Evolutionary conservation across 768 basidiomycete genomes (phyloP), one percentile per base, ranked within the genome.

Genomic region (Cystofilobasidium macerans): DNA sequence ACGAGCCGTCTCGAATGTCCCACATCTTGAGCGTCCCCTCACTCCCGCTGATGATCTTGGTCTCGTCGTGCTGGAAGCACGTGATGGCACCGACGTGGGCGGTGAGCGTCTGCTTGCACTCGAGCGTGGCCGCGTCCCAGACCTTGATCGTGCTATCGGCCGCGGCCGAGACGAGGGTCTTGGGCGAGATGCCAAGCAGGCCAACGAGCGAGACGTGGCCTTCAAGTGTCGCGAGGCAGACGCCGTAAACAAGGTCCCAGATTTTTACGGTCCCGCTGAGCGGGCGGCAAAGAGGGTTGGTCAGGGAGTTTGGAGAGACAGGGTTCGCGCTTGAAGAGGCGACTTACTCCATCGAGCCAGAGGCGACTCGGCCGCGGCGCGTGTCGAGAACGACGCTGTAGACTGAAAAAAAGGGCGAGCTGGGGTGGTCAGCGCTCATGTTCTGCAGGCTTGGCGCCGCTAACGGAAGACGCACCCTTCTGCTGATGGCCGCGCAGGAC

Each of bases 21-120:
- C 95, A 99, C 85, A 98, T 88, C 81, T 97, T 97, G 71, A 99
- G 80, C 66, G 88, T 90, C 20, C 95, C 95, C 71, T 98, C 95
- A 18, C 87, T 89, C 16, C 94, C 94, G 72, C 87, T 89, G 33
- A 99, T 81, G 53, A 98, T 89, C 74, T 95, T 97, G 80, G 89
- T 90, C 75, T 98, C 93, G 75, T 98, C 94, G 71, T 95, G 92
- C 76, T 94, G 91, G 81, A 98, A 97, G 78, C 94, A 99, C 22
- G 95, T 98, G 71, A 99, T 98, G n/a, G 94, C 92, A 26, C 93
- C 94, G 8, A 87, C 87, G 75, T 98, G 94, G 0, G 89, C 90
- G 4, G 86, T 85, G 35, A 99, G 82, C 0, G 86, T 85, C 70
- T 92, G 86, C 43, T 82, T 84, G 35, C 89, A 80, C 65, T 85